phyloP scores from a whole-genome alignment of 2,329 filamentous ascomycete species.

The Biscogniauxia mediterranea region DNA sequence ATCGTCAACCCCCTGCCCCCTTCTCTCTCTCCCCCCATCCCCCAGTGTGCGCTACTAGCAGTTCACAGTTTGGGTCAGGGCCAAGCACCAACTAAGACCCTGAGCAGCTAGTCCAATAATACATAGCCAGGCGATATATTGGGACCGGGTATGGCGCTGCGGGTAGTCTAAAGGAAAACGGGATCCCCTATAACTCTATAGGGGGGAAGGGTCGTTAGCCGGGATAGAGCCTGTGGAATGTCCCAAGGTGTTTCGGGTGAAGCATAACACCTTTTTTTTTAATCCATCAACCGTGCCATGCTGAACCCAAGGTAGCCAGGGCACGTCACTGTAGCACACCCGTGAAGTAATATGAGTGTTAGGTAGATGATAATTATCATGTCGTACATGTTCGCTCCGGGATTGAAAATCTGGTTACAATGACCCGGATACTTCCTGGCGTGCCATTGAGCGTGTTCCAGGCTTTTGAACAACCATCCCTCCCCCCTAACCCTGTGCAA shows the following conservation, averaged over 20 bases:
- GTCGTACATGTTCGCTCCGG: slow-evolving; percentile 11
- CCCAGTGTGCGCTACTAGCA: not conserved
- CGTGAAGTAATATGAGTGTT: slow-evolving; percentile 5
- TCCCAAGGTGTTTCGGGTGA: not conserved
- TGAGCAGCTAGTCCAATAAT: not conserved
- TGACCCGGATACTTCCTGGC: not conserved
- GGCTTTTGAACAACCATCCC: not conserved
- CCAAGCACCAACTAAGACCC: slow-evolving; percentile 3
- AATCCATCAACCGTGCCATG: slow-evolving; percentile 8
- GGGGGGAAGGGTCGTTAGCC: not conserved
- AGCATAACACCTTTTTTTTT: not conserved
- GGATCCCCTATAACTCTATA: not conserved
- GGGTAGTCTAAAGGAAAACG: not conserved
- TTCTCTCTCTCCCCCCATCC: no score
- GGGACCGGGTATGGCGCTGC: not conserved
- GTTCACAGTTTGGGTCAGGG: not conserved
- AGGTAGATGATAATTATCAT: slow-evolving; percentile 7
- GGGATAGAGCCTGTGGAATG: not conserved
- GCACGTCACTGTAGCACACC: slow-evolving; percentile 12
- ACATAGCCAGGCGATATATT: not conserved
- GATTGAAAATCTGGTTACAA: slow-evolving; percentile 1
- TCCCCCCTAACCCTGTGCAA: not conserved
- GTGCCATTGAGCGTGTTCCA: no score
- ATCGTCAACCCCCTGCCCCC: not conserved
- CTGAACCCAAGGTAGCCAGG: slow-evolving; percentile 7